Evolutionary conservation across 768 basidiomycete genomes (phyloP).

Genomic region (Mycena rebaudengoi): DNA sequence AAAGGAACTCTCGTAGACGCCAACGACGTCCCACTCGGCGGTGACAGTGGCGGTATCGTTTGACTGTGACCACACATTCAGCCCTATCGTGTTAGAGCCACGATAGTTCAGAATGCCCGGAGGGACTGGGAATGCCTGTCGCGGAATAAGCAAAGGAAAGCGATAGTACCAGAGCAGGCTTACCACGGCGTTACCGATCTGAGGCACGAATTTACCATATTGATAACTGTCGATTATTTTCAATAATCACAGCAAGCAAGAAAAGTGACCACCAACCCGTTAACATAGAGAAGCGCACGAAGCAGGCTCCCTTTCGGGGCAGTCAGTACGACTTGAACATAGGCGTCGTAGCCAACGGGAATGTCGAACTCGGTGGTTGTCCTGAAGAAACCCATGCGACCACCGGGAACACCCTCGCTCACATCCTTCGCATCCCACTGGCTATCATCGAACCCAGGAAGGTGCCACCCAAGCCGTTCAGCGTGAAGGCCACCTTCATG

Average conservation of each 20-base stretch:
- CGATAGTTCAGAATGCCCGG: constrained; percentile 24
- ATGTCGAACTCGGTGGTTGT: constrained; percentile 58
- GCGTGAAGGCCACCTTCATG: constrained; percentile 55
- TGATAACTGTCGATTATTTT: no score
- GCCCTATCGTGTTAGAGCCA: constrained; percentile 19
- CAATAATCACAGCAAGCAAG: background rate
- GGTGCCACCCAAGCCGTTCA: constrained; percentile 58
- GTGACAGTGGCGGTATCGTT: no score
- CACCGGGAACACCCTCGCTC: constrained; percentile 29
- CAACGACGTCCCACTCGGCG: no score
- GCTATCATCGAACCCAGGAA: constrained; percentile 45
- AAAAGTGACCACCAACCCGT: constrained; percentile 16
- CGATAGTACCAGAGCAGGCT: no score
- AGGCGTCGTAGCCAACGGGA: constrained; percentile 53
- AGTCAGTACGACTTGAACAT: constrained; percentile 16
- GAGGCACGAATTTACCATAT: constrained; percentile 23
- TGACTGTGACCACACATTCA: constrained; percentile 26
- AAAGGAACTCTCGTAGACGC: no score
- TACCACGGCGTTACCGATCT: no score
- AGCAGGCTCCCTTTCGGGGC: constrained; percentile 7
- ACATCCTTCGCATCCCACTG: constrained; percentile 32
- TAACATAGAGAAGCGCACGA: constrained; percentile 22
- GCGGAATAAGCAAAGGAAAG: no score
- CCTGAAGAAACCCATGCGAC: constrained; percentile 63
- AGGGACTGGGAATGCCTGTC: constrained; percentile 25